Percentiles rank a stretch among this genome's conserved stretches.
Evolutionary conservation across 371 early-diverging fungal species (phyloP).

Genomic region (Mortierella sp.): DNA sequence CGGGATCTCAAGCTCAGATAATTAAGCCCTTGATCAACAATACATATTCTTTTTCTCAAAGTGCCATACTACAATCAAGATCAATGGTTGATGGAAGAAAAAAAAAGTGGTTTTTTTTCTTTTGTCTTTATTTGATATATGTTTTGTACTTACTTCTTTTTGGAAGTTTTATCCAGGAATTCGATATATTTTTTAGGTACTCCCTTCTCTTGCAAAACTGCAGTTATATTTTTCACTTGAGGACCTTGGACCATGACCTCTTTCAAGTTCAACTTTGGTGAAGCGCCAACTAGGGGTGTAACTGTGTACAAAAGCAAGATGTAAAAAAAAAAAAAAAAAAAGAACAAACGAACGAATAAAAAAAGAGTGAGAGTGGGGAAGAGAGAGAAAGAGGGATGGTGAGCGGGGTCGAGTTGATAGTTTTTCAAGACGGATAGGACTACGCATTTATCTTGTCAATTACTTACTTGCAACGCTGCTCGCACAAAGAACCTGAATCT

Average conservation of each 20-base stretch:
- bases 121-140: background rate
- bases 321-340: background rate
- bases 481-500: constrained; percentile 74
- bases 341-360: background rate
- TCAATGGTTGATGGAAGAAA: no score
- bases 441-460: no score
- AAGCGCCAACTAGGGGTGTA: constrained; percentile 69
- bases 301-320: constrained; percentile 42
- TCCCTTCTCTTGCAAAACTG: constrained; percentile 64
- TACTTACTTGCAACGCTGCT: constrained; percentile 74
- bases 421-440: no score
- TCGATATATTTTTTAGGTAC: constrained; percentile 70
- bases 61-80: no score
- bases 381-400: background rate
- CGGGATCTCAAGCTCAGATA: no score
- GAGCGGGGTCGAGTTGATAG: background rate
- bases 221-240: constrained; percentile 70
- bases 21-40: no score
- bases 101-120: background rate
- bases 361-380: background rate
- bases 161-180: constrained; percentile 68
- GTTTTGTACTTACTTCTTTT: constrained; percentile 36
- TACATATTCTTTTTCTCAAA: no score
- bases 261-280: constrained; percentile 66
- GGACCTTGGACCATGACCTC: constrained; percentile 86